Percentiles rank a stretch among this genome's conserved stretches.
Evolutionary conservation across 768 basidiomycete species (phyloP).

Genomic region (Tricholoma furcatifolium): DNA sequence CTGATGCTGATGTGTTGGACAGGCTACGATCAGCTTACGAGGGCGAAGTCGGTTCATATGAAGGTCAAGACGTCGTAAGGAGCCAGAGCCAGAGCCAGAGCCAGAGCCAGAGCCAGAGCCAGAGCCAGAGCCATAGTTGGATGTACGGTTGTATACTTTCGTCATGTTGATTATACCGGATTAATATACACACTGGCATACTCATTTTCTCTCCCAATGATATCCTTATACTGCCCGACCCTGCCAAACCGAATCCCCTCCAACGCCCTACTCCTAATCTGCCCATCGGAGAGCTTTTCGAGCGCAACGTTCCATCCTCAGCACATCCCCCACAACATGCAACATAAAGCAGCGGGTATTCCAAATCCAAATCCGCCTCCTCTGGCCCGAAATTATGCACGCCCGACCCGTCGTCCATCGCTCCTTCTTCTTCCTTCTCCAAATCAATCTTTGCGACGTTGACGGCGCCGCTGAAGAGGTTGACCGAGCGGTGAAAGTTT

Average conservation of each 20-base stretch:
- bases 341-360: constrained; percentile 77
- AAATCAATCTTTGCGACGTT: constrained; percentile 60
- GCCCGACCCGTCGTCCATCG: constrained; percentile 64
- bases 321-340: constrained; percentile 65
- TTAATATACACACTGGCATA: no score
- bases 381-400: constrained; percentile 65
- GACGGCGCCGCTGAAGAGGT: constrained; percentile 68
- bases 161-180: no score
- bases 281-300: constrained; percentile 48
- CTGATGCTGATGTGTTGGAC: no score
- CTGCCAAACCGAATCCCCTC: constrained; percentile 38
- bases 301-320: constrained; percentile 69
- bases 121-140: no score
- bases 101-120: no score
- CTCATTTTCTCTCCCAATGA: no score
- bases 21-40: constrained; percentile 87
- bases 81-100: no score
- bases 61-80: constrained; percentile 63
- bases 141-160: background rate
- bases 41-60: constrained; percentile 81
- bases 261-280: constrained; percentile 39
- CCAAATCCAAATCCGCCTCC: constrained; percentile 64
- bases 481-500: constrained; percentile 60
- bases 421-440: constrained; percentile 58
- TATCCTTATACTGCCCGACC: constrained; percentile 22